Evolutionary conservation across 257 asterid genomes (phyloP).

Genomic region (Datura wrightii): DNA sequence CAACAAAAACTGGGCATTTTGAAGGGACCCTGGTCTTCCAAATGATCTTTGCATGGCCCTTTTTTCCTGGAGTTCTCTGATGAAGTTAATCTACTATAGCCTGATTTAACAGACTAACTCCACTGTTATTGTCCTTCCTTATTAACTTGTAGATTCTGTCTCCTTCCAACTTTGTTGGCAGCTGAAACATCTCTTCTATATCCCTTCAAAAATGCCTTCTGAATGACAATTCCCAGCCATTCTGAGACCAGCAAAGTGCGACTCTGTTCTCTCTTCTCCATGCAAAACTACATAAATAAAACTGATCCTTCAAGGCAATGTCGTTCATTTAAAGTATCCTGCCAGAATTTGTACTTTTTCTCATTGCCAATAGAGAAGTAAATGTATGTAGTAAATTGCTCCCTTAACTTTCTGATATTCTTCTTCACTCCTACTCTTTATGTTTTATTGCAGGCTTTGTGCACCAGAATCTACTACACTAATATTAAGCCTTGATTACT

Average conservation of each 20-base stretch:
- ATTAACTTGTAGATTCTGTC: constrained; percentile 1
- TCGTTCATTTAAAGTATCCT: not conserved
- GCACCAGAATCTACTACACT: not conserved
- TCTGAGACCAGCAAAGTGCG: not conserved
- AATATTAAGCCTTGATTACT: not conserved
- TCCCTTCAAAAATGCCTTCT: not conserved
- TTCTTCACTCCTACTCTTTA: not conserved
- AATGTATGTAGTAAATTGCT: not conserved
- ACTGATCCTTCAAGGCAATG: not conserved
- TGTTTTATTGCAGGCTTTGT: constrained; percentile 19
- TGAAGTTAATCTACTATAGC: not conserved
- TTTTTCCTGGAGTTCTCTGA: not conserved
- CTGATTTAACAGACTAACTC: not conserved
- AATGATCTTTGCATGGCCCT: not conserved
- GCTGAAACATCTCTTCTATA: not conserved
- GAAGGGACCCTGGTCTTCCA: constrained; percentile 3
- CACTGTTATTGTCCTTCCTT: not conserved
- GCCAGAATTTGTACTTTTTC: not conserved
- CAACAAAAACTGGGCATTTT: not conserved
- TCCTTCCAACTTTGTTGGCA: constrained; percentile 10
- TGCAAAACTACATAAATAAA: constrained; percentile 14
- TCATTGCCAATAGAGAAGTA: not conserved
- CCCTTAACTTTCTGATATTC: not conserved
- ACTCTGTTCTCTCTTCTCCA: not conserved
- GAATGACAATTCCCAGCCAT: constrained; percentile 18